Percentiles rank a stretch among this genome's conserved stretches.
Evolutionary conservation across 352 stramenopile genomes (phyloP).

Genomic region (Achlya hypogyna): DNA sequence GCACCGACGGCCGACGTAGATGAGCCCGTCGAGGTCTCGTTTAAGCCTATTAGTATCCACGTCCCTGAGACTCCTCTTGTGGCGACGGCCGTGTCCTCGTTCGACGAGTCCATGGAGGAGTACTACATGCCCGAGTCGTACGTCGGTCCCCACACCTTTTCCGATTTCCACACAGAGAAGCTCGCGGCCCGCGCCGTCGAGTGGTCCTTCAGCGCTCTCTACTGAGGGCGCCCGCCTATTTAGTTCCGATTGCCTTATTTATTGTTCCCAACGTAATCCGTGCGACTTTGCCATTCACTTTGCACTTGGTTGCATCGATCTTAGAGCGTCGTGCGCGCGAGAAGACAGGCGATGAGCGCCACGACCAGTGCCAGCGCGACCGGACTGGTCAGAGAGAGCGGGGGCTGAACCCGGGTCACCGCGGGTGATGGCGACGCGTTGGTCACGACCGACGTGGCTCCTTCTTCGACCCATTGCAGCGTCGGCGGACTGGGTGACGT

Average conservation of each 20-base stretch:
- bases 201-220: conserved; percentile 17
- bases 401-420: not conserved
- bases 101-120: conserved; percentile 10
- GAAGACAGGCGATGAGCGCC: not conserved
- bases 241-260: conserved; percentile 1
- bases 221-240: conserved; percentile 8
- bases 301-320: not conserved
- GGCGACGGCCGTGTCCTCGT: not conserved
- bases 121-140: conserved; percentile 6
- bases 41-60: conserved; percentile 11
- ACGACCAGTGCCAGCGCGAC: not conserved
- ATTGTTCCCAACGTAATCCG: not conserved
- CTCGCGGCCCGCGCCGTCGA: conserved; percentile 12
- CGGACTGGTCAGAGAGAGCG: not conserved
- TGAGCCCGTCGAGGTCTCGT: not conserved
- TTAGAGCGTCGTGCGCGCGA: no score
- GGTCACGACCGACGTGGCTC: not conserved
- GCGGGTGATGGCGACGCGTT: not conserved
- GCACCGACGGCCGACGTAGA: not conserved
- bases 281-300: not conserved
- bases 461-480: conserved; percentile 6
- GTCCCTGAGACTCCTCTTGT: not conserved
- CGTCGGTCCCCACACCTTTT: conserved; percentile 42
- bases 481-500: not conserved
- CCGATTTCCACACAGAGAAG: conserved; percentile 61